phyloP scores from a whole-genome alignment of 306 rosid species.

The Begonia peltatifolia region DNA sequence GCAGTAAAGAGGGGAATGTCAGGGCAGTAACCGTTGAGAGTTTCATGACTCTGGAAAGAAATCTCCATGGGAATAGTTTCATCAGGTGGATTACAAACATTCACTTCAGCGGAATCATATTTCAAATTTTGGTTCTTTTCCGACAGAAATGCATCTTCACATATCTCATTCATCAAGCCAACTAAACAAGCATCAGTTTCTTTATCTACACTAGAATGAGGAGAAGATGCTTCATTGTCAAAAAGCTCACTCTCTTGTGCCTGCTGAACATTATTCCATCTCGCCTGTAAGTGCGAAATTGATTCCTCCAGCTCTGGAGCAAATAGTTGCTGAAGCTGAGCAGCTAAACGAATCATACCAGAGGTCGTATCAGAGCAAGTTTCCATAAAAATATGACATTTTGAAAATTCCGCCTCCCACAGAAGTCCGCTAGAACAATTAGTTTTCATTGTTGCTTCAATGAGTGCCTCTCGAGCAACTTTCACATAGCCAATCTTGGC shows the following conservation, averaged over 20 bases:
- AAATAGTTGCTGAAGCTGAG: slow-evolving; percentile 81
- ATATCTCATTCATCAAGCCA: slow-evolving; percentile 80
- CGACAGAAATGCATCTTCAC: slow-evolving; percentile 67
- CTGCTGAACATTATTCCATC: slow-evolving; percentile 75
- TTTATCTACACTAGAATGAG: slow-evolving; percentile 22
- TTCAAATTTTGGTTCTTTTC: slow-evolving; percentile 20
- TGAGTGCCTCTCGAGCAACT: slow-evolving; percentile 66
- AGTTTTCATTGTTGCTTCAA: slow-evolving; percentile 67
- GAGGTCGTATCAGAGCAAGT: slow-evolving; percentile 84
- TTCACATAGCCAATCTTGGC: slow-evolving; percentile 62
- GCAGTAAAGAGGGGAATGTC: slow-evolving; percentile 29
- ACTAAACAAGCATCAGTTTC: slow-evolving; percentile 28
- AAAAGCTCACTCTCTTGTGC: slow-evolving; percentile 45
- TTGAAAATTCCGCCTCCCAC: slow-evolving; percentile 74
- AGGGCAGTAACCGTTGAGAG: slow-evolving; percentile 25
- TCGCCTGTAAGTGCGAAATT: slow-evolving; percentile 73
- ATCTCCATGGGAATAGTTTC: slow-evolving; percentile 32
- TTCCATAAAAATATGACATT: slow-evolving; percentile 56
- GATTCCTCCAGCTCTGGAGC: slow-evolving; percentile 97
- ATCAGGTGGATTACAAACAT: slow-evolving; percentile 24
- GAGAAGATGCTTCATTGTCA: slow-evolving; percentile 28
- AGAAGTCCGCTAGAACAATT: slow-evolving; percentile 60
- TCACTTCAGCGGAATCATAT: slow-evolving; percentile 27
- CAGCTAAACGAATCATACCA: slow-evolving; percentile 56
- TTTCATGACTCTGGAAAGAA: slow-evolving; percentile 19